Evolutionary conservation across 73 alveolate genomes (phyloP).

Genomic region (Durusdinium trenchii): DNA sequence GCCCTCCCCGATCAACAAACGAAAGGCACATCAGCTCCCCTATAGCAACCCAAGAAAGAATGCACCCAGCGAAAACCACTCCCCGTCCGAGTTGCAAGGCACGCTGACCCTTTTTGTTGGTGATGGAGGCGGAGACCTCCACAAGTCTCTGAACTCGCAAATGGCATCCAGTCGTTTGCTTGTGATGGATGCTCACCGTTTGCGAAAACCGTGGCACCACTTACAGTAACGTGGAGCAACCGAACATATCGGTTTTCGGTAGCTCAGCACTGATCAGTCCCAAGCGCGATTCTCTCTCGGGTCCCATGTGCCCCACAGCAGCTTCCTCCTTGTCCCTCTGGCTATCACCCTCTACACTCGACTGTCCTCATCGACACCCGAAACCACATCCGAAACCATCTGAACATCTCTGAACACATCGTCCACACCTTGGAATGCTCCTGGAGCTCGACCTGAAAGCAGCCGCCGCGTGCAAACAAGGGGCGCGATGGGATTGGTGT

Average conservation of each 20-base stretch:
- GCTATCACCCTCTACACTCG: not conserved
- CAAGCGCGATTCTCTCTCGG: not conserved
- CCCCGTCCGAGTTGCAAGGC: too few species aligned
- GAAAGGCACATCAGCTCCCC: too few species aligned
- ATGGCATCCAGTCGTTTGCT: too few species aligned
- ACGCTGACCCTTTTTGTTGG: conserved; percentile 83
- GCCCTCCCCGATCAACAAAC: too few species aligned
- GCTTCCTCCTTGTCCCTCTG: not conserved
- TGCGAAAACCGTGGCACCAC: not conserved
- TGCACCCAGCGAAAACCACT: too few species aligned
- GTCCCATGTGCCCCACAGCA: too few species aligned
- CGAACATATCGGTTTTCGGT: not conserved
- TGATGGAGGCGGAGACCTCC: conserved; percentile 72
- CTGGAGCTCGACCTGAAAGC: not conserved
- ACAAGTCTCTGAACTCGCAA: not conserved
- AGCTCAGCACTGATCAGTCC: not conserved
- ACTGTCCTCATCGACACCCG: not conserved
- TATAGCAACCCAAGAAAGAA: too few species aligned
- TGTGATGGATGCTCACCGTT: not conserved
- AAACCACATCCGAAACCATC: not conserved
- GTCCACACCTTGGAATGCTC: conserved; percentile 48
- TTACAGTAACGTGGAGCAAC: not conserved
- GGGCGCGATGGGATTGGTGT: not conserved
- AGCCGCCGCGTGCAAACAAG: not conserved
- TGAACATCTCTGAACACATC: not conserved